Base-by-base conservation (phyloP, 768 basidiomycete species). In the Tricholoma flavovirens region DNA sequence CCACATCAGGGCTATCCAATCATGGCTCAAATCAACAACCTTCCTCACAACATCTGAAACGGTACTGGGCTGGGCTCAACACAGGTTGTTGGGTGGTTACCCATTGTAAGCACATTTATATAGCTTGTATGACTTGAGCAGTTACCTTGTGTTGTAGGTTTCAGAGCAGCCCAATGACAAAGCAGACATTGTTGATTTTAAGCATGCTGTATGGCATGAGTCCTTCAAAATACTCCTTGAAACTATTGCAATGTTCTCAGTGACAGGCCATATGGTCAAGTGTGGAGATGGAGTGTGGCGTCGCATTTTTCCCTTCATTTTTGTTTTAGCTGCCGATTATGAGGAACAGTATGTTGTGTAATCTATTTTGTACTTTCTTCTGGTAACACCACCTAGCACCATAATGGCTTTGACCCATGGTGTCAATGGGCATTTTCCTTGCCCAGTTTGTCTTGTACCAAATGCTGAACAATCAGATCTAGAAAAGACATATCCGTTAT, bases 261-360 rank as follows among this genome's bases (percentile, higher is more conserved):
- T 60, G 1, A 64, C 56, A 0, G 73, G 75, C 0, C 57, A 33
- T 45, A 36, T 56, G 40, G 42, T 48, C 1, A 26, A 38, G 10
- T 73, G 67, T 61, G 67, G 68, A 9, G 64, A 73, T 58, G 60
- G 60, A 3, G 57, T 72, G 11, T 2, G 22, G 2, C 67, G 64
- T 0, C 59, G 38, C 11, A 40, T 79, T 0, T 78, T 67, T 29
- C 75, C 74, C 1, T 24, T 72, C 6, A 63, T 79, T 17, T 30
- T n/a, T n/a, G n/a, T n/a, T n/a, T n/a, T n/a, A n/a, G n/a, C n/a
- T n/a, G n/a, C n/a, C n/a, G n/a, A n/a, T 75, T 0, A 76, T 52
- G 71, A 79, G 56, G 77, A 81, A 66, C 72, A 74, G 78, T 79
- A 67, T 22, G 73, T 51, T n/a, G 5, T n/a, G 21, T 38, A 22